Conservation (phyloP, 1,139 yeast species). For the Taphrina sp. region DNA sequence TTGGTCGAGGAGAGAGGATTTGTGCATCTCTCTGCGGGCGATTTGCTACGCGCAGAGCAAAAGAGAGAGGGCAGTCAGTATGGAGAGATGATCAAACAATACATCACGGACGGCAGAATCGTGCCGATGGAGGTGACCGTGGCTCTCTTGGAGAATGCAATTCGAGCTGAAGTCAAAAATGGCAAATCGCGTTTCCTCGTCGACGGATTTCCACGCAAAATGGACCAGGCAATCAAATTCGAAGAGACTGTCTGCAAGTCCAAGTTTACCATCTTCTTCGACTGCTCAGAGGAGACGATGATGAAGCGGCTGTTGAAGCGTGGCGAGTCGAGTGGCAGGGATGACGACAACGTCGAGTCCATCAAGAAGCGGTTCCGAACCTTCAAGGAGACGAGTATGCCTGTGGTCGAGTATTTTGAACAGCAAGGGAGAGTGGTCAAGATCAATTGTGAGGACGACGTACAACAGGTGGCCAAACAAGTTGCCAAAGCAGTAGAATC, state of each 20-base stretch:
- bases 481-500: slow-evolving; percentile 66
- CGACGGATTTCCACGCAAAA: slow-evolving; percentile 96
- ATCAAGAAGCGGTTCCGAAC: slow-evolving; percentile 84
- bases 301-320: slow-evolving; percentile 77
- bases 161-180: slow-evolving; percentile 49
- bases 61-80: slow-evolving; percentile 73
- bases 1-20: slow-evolving; percentile 77
- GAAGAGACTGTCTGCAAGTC: slow-evolving; percentile 64
- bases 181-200: slow-evolving; percentile 70
- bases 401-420: slow-evolving; percentile 83
- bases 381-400: slow-evolving; percentile 87
- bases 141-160: slow-evolving; percentile 77
- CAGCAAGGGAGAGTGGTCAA: slow-evolving; percentile 73
- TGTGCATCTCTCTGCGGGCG: slow-evolving; percentile 92
- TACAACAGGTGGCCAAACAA: slow-evolving; percentile 70
- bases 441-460: slow-evolving; percentile 74
- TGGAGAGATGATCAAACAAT: slow-evolving; percentile 79
- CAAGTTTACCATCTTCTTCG: slow-evolving; percentile 81
- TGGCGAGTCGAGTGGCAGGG: slow-evolving; percentile 91
- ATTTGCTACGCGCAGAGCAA: slow-evolving; percentile 88
- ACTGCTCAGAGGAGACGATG: slow-evolving; percentile 91
- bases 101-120: slow-evolving; percentile 81
- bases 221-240: slow-evolving; percentile 94
- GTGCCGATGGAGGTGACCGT: slow-evolving; percentile 96
- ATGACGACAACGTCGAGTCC: slow-evolving; percentile 89